These are phyloP conservation scores for Raphanus hybrid DNA, from an alignment of 441 rosid genomes.

Conservation along the genomic window DNA sequence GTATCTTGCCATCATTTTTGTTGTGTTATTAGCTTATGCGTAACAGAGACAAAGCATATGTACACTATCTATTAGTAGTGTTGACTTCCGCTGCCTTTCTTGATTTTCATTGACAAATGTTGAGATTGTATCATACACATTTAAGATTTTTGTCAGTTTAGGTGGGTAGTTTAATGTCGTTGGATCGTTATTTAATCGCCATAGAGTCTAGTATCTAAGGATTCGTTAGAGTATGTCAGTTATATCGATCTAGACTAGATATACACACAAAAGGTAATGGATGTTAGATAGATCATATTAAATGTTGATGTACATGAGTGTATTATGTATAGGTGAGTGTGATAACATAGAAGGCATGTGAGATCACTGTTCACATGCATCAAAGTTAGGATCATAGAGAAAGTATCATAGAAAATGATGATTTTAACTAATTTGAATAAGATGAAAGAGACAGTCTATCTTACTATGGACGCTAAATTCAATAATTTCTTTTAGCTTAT, in stretches of 20 bases:
- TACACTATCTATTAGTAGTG: slow-evolving; percentile 27
- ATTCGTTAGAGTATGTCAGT: slow-evolving; percentile 22
- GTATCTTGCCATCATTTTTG: neutral
- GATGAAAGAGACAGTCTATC: slow-evolving; percentile 40
- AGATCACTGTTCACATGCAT: slow-evolving; percentile 41
- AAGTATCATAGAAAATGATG: slow-evolving; percentile 28
- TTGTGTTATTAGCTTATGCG: slow-evolving; percentile 25
- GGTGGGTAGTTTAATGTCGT: slow-evolving; percentile 27
- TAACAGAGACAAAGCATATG: slow-evolving; percentile 31
- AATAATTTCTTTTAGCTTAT: slow-evolving; percentile 43
- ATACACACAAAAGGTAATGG: slow-evolving; percentile 36
- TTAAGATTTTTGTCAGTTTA: slow-evolving; percentile 31
- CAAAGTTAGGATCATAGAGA: slow-evolving; percentile 40
- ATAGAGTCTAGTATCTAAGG: slow-evolving; percentile 13
- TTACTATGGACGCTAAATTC: slow-evolving; percentile 40
- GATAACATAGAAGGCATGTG: slow-evolving; percentile 40
- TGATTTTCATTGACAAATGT: slow-evolving; percentile 32
- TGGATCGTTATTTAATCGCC: slow-evolving; percentile 13
- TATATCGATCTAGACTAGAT: slow-evolving; percentile 22
- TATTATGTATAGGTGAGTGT: slow-evolving; percentile 32
- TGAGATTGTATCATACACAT: slow-evolving; percentile 10
- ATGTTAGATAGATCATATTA: slow-evolving; percentile 28
- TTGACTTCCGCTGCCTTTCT: slow-evolving; percentile 33
- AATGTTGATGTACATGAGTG: slow-evolving; percentile 21
- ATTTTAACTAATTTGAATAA: slow-evolving; percentile 27